These are phyloP conservation scores for Cenococcum geophilum DNA, from an alignment of 495 filamentous ascomycete genomes.

Conservation along the genomic window DNA sequence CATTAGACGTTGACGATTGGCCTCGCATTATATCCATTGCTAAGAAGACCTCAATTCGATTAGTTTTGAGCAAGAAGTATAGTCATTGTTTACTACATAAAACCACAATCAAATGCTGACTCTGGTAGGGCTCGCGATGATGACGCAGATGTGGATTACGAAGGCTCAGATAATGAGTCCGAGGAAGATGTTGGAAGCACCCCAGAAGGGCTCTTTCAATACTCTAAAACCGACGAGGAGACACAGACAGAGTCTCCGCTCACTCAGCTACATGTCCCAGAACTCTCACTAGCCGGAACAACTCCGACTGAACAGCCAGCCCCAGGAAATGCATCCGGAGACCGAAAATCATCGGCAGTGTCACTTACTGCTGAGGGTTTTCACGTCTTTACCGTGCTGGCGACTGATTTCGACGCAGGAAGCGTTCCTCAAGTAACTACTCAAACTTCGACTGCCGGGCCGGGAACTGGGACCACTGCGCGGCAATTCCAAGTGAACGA, in stretches of 20 bases:
- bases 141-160: neutral
- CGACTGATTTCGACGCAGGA: neutral
- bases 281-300: neutral
- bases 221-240: neutral
- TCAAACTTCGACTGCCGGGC: neutral
- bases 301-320: neutral
- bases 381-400: constrained; percentile 13
- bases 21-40: constrained; percentile 5
- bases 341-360: neutral
- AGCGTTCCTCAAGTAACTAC: neutral
- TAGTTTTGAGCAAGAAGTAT: constrained; percentile 3
- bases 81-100: neutral
- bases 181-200: neutral
- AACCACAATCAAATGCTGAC: neutral
- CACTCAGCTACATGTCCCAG: neutral
- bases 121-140: neutral
- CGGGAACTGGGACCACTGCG: neutral
- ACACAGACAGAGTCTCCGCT: neutral
- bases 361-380: neutral
- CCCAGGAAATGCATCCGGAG: neutral
- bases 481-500: constrained; percentile 2
- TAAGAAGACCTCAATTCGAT: constrained; percentile 2
- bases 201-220: neutral
- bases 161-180: neutral
- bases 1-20: constrained; percentile 10